Evolutionary conservation across 208 protist species (phyloP), one percentile per base, ranked within the genome.

Genomic region (Acanthamoeba lenticulata): DNA sequence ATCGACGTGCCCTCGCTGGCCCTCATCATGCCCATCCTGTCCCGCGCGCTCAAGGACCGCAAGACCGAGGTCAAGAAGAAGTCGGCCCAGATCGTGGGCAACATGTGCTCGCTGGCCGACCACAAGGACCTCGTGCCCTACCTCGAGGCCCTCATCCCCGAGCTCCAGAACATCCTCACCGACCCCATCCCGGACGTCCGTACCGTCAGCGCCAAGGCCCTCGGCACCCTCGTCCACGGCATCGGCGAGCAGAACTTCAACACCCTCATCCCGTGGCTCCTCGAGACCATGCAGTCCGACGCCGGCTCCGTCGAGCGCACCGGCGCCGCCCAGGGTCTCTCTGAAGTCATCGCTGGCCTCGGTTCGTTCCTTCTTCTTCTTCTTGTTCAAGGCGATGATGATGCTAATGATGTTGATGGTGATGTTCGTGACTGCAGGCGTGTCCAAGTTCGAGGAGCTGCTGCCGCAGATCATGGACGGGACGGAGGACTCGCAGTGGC

Each of bases 1-100:
- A 98, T 98, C 49, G 98, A 98, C 93, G 94, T 97, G 40, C 95
- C 98, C 0, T 98, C 98, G 55, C 95, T 98, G 27, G 96, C 98
- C 15, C 94, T 98, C 6, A 94, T 98, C 86, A 96, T 98, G 90
- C 98, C 98, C 38, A 95, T 98, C 21, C 40, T 98, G n/a, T 55
- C 97, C 42, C 96, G 97, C 83, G 98, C 96, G 5, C 93, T 98
- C 27, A 97, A 96, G 69, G 95, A 97, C 40, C 90, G 97, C 86
- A 95, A 67, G 21, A 97, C 96, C 29, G 97, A 98, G 55, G 94
- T 95, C 15, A 98, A 98, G 92, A 97, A 96, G 60, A 97, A 95
- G 94, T 95, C 97, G 1, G 95, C 91, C 1, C 92, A 94, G 74
- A 97, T 98, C 94, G 95, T 97, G 17, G 97, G 97, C 90, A 98